A percentile compares a stretch with the other conserved stretches of the same genome.
These are phyloP conservation scores for Mycena amicta DNA, from an alignment of 768 basidiomycete genomes.

Conservation along the genomic window DNA sequence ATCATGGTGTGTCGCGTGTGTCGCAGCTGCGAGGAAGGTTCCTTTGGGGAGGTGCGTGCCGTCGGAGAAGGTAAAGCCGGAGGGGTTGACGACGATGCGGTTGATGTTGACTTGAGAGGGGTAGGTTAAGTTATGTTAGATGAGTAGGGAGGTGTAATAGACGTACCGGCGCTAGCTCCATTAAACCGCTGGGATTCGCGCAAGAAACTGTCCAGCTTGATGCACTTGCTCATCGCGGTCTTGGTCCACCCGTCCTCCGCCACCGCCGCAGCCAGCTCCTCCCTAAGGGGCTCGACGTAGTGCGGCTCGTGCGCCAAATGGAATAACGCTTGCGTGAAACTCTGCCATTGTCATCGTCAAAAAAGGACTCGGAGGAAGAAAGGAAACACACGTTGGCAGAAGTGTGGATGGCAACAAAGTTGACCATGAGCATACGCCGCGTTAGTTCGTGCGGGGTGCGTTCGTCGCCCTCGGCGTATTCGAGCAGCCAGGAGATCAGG, in stretches of 20 bases:
- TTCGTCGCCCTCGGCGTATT: conserved; percentile 33
- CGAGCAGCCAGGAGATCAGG: conserved; percentile 45
- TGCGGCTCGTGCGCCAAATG: conserved; percentile 35
- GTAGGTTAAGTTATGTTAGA: neutral
- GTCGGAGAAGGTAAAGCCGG: conserved; percentile 37
- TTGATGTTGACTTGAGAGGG: conserved; percentile 30
- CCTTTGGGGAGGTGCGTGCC: no score
- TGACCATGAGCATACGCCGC: conserved; percentile 36
- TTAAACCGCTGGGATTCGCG: conserved; percentile 39
- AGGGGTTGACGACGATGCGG: conserved; percentile 32
- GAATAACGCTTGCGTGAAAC: conserved; percentile 37
- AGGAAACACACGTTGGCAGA: conserved; percentile 25
- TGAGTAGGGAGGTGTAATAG: neutral
- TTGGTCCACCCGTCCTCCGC: conserved; percentile 35
- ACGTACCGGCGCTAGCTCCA: conserved; percentile 33
- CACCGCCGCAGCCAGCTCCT: conserved; percentile 40
- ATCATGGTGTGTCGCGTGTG: conserved; percentile 25
- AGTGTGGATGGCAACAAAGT: conserved; percentile 43
- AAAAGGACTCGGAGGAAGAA: no score
- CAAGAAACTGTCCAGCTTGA: conserved; percentile 43
- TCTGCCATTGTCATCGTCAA: conserved; percentile 29
- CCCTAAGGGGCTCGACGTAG: conserved; percentile 34
- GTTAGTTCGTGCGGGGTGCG: conserved; percentile 27
- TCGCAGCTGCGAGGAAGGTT: conserved; percentile 27
- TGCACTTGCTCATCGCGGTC: conserved; percentile 34